phyloP scores from a whole-genome alignment of 1,284 basidiomycete species.

The Microstroma glucosiphilum region DNA sequence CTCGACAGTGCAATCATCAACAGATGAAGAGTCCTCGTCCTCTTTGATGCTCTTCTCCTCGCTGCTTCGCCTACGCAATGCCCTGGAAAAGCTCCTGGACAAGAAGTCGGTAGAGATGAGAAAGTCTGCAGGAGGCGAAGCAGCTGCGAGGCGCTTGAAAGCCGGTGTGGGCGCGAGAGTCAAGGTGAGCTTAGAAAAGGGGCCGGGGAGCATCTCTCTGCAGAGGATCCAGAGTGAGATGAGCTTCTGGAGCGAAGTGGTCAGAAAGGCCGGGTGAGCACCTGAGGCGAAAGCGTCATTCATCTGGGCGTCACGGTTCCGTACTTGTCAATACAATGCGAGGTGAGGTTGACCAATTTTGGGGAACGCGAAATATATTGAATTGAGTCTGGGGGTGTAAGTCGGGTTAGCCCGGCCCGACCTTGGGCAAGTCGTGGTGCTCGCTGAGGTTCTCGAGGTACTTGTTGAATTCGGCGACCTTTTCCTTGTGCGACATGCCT shows the following conservation, averaged over 20 bases:
- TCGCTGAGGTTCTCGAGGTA: constrained; percentile 62
- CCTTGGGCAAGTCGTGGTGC: constrained; percentile 7
- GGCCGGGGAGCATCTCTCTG: neutral
- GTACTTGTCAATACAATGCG: no score
- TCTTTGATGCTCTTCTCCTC: neutral
- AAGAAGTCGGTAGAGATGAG: neutral
- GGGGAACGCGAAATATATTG: no score
- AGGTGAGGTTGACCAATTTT: no score
- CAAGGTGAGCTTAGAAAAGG: neutral
- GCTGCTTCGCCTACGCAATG: neutral
- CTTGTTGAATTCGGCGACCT: constrained; percentile 74
- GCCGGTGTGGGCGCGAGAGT: neutral
- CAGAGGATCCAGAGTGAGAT: neutral
- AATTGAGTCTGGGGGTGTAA: no score
- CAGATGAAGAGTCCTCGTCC: neutral
- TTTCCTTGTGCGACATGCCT: constrained; percentile 85
- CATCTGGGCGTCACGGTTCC: no score
- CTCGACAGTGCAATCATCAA: neutral
- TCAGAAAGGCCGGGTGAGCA: neutral
- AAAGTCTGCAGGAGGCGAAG: neutral
- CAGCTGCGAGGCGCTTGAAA: neutral
- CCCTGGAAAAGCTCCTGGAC: neutral
- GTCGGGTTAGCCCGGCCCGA: constrained; percentile 3
- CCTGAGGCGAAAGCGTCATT: no score
- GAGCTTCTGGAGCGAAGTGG: neutral